These are phyloP conservation scores for Paxillus rubicundulus DNA, from an alignment of 768 basidiomycete species.

Conservation along the genomic window DNA sequence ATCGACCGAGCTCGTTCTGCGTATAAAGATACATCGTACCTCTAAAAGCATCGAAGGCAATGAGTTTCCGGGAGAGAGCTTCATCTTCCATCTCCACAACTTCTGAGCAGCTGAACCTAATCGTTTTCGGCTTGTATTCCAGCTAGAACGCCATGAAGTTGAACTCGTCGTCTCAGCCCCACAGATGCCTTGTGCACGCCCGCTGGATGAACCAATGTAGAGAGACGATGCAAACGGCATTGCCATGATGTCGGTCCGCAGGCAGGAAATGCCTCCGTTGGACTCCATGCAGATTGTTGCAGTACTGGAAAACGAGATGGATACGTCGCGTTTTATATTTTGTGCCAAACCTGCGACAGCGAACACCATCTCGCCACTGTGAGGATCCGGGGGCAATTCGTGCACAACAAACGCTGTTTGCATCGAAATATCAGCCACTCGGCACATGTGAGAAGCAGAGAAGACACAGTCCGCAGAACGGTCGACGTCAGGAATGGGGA, in stretches of 20 bases:
- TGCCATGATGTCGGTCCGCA: too few relatives aligned
- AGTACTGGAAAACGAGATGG: background rate
- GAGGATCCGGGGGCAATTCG: constrained; percentile 1
- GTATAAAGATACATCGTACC: too few relatives aligned
- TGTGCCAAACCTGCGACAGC: background rate
- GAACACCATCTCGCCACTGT: background rate
- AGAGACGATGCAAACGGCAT: too few relatives aligned
- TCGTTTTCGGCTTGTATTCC: too few relatives aligned
- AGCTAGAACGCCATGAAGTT: too few relatives aligned
- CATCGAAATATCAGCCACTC: background rate
- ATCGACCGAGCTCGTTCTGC: too few relatives aligned
- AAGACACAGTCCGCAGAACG: background rate
- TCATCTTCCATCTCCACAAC: too few relatives aligned
- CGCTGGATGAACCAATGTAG: background rate
- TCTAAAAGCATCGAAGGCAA: too few relatives aligned
- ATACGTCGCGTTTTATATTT: background rate
- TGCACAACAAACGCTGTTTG: background rate
- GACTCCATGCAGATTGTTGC: constrained; percentile 6
- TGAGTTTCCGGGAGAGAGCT: too few relatives aligned
- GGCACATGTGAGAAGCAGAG: background rate
- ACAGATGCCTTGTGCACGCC: too few relatives aligned
- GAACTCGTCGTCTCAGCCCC: too few relatives aligned
- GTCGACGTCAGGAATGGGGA: background rate
- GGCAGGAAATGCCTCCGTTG: constrained; percentile 2
- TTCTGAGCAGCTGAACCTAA: too few relatives aligned